Evolutionary conservation across 768 basidiomycete genomes (phyloP).

Genomic region (Butyriboletus loyo): DNA sequence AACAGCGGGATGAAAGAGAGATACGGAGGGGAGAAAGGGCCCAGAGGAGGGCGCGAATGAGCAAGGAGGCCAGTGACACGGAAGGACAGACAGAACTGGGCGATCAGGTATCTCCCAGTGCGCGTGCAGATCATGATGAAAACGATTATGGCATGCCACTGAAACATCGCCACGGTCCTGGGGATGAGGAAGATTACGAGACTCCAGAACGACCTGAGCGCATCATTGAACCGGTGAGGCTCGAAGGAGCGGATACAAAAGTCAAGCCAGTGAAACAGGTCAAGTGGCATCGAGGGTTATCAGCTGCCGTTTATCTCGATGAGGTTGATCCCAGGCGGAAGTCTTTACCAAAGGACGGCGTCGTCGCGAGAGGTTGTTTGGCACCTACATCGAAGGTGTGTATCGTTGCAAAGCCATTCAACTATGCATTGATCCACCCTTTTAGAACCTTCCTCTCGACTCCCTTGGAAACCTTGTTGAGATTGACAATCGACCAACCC

Average conservation of each 20-base stretch:
- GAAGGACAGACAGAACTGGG: slow-evolving; percentile 26
- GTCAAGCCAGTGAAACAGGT: slow-evolving; percentile 51
- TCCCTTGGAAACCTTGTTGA: slow-evolving; percentile 68
- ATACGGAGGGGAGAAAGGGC: slow-evolving; percentile 57
- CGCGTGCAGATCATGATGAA: slow-evolving; percentile 22
- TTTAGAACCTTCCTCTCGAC: slow-evolving; percentile 61
- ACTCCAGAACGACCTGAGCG: slow-evolving; percentile 53
- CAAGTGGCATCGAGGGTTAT: slow-evolving; percentile 74
- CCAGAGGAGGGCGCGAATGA: slow-evolving; percentile 52
- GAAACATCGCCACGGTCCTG: slow-evolving; percentile 62
- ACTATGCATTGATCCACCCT: slow-evolving; percentile 5
- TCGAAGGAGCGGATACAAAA: slow-evolving; percentile 32
- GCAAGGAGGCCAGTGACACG: slow-evolving; percentile 33
- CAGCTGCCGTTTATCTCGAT: slow-evolving; percentile 58
- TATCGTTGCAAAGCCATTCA: not conserved
- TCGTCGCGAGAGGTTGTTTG: slow-evolving; percentile 60
- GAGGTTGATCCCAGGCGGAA: slow-evolving; percentile 55
- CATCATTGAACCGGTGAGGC: slow-evolving; percentile 40
- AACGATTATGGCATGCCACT: slow-evolving; percentile 21
- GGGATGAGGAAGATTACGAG: slow-evolving; percentile 79
- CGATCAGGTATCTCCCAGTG: slow-evolving; percentile 1
- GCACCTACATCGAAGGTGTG: slow-evolving; percentile 65
- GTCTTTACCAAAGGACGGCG: slow-evolving; percentile 39
- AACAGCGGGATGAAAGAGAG: slow-evolving; percentile 61
- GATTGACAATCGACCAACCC: slow-evolving; percentile 47